These are phyloP conservation scores for Stemphylium vesicarium DNA, from an alignment of 2,329 filamentous ascomycete species.

Conservation along the genomic window DNA sequence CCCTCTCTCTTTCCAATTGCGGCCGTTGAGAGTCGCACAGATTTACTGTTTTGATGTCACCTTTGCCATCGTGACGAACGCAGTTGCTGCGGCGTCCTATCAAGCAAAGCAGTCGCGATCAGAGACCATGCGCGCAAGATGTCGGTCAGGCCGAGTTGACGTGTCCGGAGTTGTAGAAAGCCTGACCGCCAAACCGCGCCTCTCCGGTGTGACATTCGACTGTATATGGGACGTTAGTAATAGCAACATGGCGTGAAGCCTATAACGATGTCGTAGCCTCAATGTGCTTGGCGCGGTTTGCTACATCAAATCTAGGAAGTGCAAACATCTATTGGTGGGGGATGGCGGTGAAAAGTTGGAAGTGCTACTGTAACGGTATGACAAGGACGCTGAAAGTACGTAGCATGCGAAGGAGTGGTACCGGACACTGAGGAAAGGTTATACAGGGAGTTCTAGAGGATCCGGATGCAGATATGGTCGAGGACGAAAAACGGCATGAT, in stretches of 20 bases:
- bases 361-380: slow-evolving; percentile 24
- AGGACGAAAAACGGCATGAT: not conserved
- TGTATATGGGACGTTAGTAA: slow-evolving; percentile 4
- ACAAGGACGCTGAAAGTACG: slow-evolving; percentile 8
- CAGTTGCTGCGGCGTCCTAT: slow-evolving; percentile 2
- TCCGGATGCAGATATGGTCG: not conserved
- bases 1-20: slow-evolving; percentile 1
- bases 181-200: slow-evolving; percentile 12
- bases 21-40: slow-evolving; percentile 10
- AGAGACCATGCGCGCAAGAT: slow-evolving; percentile 1
- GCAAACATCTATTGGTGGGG: slow-evolving; percentile 3
- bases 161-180: slow-evolving; percentile 5
- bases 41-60: slow-evolving; percentile 1
- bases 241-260: slow-evolving; percentile 11
- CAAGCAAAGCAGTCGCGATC: not conserved
- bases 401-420: slow-evolving; percentile 7
- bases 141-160: slow-evolving; percentile 16
- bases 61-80: slow-evolving; percentile 9
- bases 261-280: slow-evolving; percentile 1
- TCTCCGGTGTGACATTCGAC: slow-evolving; percentile 7
- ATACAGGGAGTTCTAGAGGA: slow-evolving; percentile 1
- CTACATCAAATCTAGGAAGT: not conserved
- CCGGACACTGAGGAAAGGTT: not conserved
- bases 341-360: slow-evolving; percentile 18
- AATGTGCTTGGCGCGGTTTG: slow-evolving; percentile 9